Base-by-base conservation (phyloP, 192 early-diverging fungal species). In the Phlyctochytrium arcticum region DNA sequence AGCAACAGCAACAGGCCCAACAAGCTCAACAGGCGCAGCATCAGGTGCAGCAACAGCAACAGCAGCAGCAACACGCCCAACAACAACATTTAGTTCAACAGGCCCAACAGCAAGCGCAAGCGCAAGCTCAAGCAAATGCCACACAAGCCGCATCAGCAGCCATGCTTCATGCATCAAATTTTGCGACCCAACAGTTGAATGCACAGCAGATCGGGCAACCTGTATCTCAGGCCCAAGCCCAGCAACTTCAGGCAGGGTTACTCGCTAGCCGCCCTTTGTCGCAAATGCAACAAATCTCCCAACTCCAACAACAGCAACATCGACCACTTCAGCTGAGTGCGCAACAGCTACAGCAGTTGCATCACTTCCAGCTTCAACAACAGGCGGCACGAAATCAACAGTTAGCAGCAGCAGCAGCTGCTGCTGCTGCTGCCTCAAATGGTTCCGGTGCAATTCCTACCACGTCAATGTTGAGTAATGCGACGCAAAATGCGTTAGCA, bases 1-100 rank as follows among this genome's bases (percentile, higher is more conserved):
- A 61, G 39, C 59, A 61, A 46, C 50, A 26, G 26, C 50, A 15
- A 29, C 50, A 53, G 27, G 15, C 50, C 12, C 50, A 15, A 29
- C 50, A 53, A 53, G 50, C 50, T 15, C 50, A 53, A 53, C 50
- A 0, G 21, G 39, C 21, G 15, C 2, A 12, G 12, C 50, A 53
- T 19, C 50, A 53, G 50, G 15, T 12, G 24, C 50, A 15, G 15
- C 17, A 15, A 26, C 50, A 53, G 50, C 50, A 15, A 53, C 17
- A 21, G 24, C 50, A 12, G 12, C 50, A 53, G 6, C 61, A 5
- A 34, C n/a, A 24, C 9, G 36, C 39, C 15, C 58, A 7, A n/a
- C 9, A 19, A 60, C 37, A 47, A 46, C 58, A 37, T 15, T 7
- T 12, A 15, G 8, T 60, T 8, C 55, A 34, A 57, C 55, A 29